Percentiles rank a stretch among this genome's conserved stretches.
Evolutionary conservation across 208 protist species (phyloP).

Genomic region (Crithidia sp.): DNA sequence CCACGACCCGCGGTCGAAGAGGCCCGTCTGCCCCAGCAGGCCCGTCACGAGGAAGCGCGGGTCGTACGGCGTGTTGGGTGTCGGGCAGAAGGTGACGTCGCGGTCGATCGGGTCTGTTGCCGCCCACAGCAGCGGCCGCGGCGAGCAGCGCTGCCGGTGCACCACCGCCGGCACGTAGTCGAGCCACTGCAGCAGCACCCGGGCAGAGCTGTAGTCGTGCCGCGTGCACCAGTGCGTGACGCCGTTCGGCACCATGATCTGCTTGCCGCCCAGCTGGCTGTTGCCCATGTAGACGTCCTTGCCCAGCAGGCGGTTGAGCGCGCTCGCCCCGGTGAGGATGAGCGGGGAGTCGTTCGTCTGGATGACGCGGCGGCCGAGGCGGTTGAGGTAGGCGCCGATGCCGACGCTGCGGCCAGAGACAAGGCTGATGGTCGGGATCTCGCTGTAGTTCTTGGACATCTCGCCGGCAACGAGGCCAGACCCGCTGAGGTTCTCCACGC

Average conservation of each 20-base stretch:
- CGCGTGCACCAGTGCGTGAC: constrained; percentile 91
- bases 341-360: constrained; percentile 94
- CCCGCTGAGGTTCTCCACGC: constrained; percentile 98
- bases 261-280: constrained; percentile 96
- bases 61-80: constrained; percentile 77
- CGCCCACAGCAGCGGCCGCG: constrained; percentile 44
- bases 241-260: constrained; percentile 98
- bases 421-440: constrained; percentile 97
- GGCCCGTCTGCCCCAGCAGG: constrained; percentile 40
- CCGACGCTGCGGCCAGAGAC: constrained; percentile 97
- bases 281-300: constrained; percentile 97
- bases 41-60: constrained; percentile 83
- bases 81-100: constrained; percentile 80
- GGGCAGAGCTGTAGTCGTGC: constrained; percentile 86
- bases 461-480: constrained; percentile 97
- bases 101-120: constrained; percentile 72
- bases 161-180: constrained; percentile 85
- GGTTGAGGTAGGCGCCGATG: constrained; percentile 98
- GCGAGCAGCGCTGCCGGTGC: constrained; percentile 47
- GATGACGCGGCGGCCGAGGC: constrained; percentile 97
- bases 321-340: constrained; percentile 95
- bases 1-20: constrained; percentile 94
- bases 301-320: constrained; percentile 95
- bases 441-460: constrained; percentile 96
- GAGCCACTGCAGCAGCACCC: constrained; percentile 87